Evolutionary conservation across 164 flowering plant genomes (phyloP), one percentile per base, ranked within the genome.

Genomic region (Paratinospora sagittata): DNA sequence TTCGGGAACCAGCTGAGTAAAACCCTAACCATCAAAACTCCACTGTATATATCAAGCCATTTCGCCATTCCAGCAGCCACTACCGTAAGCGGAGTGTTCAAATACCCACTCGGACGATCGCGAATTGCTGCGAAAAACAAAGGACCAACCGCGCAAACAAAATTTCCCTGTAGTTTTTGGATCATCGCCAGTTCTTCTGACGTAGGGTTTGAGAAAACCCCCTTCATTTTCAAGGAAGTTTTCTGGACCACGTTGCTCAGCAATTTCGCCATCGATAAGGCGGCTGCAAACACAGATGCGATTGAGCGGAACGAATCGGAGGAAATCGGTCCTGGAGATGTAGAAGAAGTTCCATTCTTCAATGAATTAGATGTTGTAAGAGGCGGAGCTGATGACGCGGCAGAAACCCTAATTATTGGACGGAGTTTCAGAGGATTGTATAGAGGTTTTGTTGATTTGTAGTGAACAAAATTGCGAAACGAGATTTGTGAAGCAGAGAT

Each of bases 1-100:
- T 92, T 95, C 0, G 99, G 99, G 79, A 95, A 95, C 99, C 99
- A 92, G 77, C 97, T 91, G n/a, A 95, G 89, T 81, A 95, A 81
- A 76, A 95, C 96, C 84, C 96, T 83, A 74, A 95, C 90, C 96
- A 92, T 82, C 84, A 95, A 73, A 30, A 92, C 90, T 36, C 89
- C 92, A 69, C 92, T 84, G 79, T 95, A 95, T 5, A 95, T 86
- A 64, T 95, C 96, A 16, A 95, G 88, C 99, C 97, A 95, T 73
- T 88, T 95, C 27, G 92, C 74, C 86, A 92, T 74, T 3, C 96
- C 99, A 0, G 89, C 81, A 0, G 98, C 99, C 19, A 91, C 92
- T 61, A 88, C 90, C 21, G 90, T 83, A 60, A 91, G 33, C 30
- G 91, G 94, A 30, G 93, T 85, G 78, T 84, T 86, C 76, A 85